Evolutionary conservation across 2,329 filamentous ascomycete genomes (phyloP), one percentile per base, ranked within the genome.

Genomic region (Chalaropsis thielavioides): DNA sequence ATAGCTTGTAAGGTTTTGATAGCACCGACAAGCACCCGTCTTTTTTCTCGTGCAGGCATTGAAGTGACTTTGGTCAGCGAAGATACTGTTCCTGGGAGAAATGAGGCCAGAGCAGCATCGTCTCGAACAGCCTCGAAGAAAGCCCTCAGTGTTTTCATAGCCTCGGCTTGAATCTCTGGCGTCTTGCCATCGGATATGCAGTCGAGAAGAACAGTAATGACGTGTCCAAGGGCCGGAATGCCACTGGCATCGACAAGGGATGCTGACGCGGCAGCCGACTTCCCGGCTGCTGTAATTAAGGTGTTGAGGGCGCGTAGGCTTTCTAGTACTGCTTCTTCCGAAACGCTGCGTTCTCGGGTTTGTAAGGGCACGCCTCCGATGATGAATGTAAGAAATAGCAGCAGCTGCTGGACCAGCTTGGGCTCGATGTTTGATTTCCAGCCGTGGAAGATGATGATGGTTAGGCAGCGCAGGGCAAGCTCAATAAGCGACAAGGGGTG

Each of bases 21-120:
- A 19, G 83, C 83, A 64, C 76, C 76, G 27, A 85, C 76, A 6
- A 97, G 76, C 0, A 95, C 81, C 49, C 80, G 73, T 0, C 73
- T 74, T 69, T 81, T 83, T 56, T 78, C 76, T 11, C 81, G 80
- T 49, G 81, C 83, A 0, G 86, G 88, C 0, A 84, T 84, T 3
- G 88, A 86, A 62, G 95, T 76, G 0, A 90, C 77, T 70, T 87
- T 92, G 1, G 88, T 86, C 27, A 99, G 76, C 0, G 85, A 84
- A 2, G 94, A 97, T 0, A 96, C 83, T 0, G 90, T 90, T 10
- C 92, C 90, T 0, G 95, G 94, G 51, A 97, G 79, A 71, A 99
- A 94, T 68, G 83, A 92, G 10, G 90, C 89, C 65, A 95, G 77
- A 1, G 89, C 84, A n/a, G 88, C 81, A 59, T 81, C 82, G 70